A percentile compares a stretch with the other conserved stretches of the same genome.
phyloP scores from a whole-genome alignment of 164 flowering plant species.

The Taxillus chinensis region DNA sequence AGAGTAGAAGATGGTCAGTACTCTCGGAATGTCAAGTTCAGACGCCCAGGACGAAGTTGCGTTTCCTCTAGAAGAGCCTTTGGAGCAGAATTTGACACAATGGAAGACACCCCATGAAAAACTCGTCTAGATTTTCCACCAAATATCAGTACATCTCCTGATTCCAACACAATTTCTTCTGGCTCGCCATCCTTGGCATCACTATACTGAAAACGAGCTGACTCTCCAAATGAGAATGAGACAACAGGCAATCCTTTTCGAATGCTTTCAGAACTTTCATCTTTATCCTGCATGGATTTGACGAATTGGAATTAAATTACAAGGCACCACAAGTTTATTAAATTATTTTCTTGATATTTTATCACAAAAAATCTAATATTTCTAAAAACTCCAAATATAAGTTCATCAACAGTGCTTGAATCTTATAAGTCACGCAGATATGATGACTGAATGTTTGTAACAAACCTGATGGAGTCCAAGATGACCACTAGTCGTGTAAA shows the following conservation, averaged over 20 bases:
- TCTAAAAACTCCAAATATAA: no score
- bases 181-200: background rate
- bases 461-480: conserved; percentile 4
- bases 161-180: background rate
- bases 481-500: background rate
- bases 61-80: conserved; percentile 1
- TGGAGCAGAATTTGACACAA: background rate
- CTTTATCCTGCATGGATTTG: background rate
- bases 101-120: conserved; percentile 4
- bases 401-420: no score
- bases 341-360: no score
- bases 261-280: conserved; percentile 1
- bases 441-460: background rate
- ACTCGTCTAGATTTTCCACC: conserved; percentile 5
- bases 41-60: background rate
- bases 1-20: background rate
- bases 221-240: conserved; percentile 2
- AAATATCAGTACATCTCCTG: conserved; percentile 4
- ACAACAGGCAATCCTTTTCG: conserved; percentile 4
- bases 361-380: no score
- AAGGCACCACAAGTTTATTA: no score
- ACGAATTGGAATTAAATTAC: no score
- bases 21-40: conserved; percentile 4
- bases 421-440: no score
- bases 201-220: background rate